Percentiles rank a stretch among this genome's conserved stretches.
phyloP scores from a whole-genome alignment of 306 rosid genomes.

The Rosa multiflora region DNA sequence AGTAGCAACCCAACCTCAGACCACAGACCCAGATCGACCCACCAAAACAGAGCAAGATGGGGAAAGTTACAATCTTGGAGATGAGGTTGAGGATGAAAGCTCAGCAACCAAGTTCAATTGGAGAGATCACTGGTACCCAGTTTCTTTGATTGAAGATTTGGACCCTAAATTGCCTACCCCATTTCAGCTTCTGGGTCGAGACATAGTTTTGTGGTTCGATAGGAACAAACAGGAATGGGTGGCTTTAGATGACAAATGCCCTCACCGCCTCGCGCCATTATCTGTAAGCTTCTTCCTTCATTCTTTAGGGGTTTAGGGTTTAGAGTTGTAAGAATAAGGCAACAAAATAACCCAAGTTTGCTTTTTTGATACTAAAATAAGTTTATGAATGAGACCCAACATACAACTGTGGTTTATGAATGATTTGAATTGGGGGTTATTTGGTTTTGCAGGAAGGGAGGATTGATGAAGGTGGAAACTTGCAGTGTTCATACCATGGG shows the following conservation, averaged over 20 bases:
- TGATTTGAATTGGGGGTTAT: constrained; percentile 10
- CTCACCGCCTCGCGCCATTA: no score
- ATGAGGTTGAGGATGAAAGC: constrained; percentile 44
- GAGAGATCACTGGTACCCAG: constrained; percentile 99
- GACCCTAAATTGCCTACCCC: constrained; percentile 71
- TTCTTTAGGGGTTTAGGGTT: no score
- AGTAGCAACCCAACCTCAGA: constrained; percentile 50
- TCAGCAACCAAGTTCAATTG: constrained; percentile 67
- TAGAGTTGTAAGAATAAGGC: no score
- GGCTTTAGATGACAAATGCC: no score
- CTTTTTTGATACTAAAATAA: background rate
- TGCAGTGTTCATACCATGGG: constrained; percentile 98
- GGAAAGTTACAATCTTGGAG: constrained; percentile 37
- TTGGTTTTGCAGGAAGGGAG: constrained; percentile 76
- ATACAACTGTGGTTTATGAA: background rate
- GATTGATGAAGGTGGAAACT: constrained; percentile 85
- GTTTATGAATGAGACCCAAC: background rate
- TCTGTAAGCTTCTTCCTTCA: no score
- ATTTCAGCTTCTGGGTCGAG: constrained; percentile 94
- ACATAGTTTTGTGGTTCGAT: no score
- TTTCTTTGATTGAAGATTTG: constrained; percentile 85
- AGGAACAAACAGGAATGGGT: no score
- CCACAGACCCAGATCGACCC: constrained; percentile 37
- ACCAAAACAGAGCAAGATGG: constrained; percentile 21
- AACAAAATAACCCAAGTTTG: background rate